Evolutionary conservation across 768 basidiomycete genomes (phyloP).

Genomic region (Neoboletus magnificus): DNA sequence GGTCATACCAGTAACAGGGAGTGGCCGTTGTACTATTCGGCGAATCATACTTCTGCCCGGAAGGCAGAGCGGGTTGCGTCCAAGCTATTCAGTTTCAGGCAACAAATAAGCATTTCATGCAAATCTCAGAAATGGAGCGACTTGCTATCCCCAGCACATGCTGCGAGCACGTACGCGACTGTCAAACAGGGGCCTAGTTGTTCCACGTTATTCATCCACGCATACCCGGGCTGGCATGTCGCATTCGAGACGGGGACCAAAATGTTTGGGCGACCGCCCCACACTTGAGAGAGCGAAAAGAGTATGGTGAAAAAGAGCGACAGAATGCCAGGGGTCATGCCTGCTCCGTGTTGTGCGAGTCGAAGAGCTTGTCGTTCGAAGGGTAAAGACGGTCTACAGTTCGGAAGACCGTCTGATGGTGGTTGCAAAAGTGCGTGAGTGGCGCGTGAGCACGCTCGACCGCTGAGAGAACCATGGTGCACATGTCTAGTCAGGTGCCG

Average conservation of each 20-base stretch:
- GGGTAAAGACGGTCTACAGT: too few relatives aligned
- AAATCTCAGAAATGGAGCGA: neutral
- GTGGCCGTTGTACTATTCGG: neutral
- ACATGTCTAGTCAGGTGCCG: slow-evolving; percentile 3
- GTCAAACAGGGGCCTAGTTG: neutral
- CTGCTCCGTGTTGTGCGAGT: neutral
- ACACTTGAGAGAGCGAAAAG: neutral
- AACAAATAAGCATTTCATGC: neutral
- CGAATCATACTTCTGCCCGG: neutral
- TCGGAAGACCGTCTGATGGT: neutral
- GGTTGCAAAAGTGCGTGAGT: neutral
- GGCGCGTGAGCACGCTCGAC: neutral
- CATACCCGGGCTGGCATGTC: neutral
- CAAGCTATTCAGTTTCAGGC: neutral
- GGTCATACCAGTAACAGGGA: neutral
- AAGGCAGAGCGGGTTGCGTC: neutral
- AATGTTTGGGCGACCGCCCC: neutral
- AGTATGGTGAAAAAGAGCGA: neutral
- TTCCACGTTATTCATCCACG: neutral
- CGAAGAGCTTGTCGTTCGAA: neutral
- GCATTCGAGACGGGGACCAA: neutral
- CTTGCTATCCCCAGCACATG: neutral
- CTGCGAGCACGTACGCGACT: neutral
- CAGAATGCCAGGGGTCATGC: neutral
- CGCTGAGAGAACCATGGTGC: neutral